phyloP scores from a whole-genome alignment of 1,284 basidiomycete genomes.

The Spongiforma sp. region DNA sequence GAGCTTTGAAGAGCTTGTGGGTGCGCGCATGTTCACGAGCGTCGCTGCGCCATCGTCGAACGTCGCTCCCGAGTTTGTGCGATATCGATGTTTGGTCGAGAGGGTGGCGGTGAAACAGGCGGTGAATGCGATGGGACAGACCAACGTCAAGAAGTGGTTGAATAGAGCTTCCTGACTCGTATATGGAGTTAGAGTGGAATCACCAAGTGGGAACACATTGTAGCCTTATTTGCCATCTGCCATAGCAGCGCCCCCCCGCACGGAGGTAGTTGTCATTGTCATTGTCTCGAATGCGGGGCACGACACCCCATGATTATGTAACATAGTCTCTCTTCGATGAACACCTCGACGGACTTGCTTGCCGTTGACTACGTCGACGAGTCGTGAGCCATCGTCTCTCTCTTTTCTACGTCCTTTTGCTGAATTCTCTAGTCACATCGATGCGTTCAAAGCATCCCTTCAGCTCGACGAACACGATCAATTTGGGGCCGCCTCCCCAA shows the following conservation, averaged over 20 bases:
- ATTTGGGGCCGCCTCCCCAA: conserved; percentile 39
- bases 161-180: conserved; percentile 50
- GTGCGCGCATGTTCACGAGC: conserved; percentile 56
- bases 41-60: conserved; percentile 50
- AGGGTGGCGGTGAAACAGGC: conserved; percentile 64
- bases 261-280: not conserved
- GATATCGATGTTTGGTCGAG: conserved; percentile 65
- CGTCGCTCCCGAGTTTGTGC: conserved; percentile 65
- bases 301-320: conserved; percentile 25
- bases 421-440: conserved; percentile 62
- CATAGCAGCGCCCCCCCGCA: not conserved
- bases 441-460: conserved; percentile 72
- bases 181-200: too few relatives aligned
- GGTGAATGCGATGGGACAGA: conserved; percentile 68
- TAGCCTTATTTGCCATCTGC: too few relatives aligned
- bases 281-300: not conserved
- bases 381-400: conserved; percentile 53
- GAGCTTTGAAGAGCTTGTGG: conserved; percentile 72
- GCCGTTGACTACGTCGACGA: conserved; percentile 71
- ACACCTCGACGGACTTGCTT: conserved; percentile 28
- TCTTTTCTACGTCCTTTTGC: not conserved
- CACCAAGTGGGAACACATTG: too few relatives aligned
- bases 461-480: conserved; percentile 61
- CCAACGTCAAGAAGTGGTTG: conserved; percentile 80
- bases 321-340: too few relatives aligned